These are phyloP conservation scores for Aspergillus sparsus DNA, from an alignment of 495 filamentous ascomycete genomes.

Conservation along the genomic window DNA sequence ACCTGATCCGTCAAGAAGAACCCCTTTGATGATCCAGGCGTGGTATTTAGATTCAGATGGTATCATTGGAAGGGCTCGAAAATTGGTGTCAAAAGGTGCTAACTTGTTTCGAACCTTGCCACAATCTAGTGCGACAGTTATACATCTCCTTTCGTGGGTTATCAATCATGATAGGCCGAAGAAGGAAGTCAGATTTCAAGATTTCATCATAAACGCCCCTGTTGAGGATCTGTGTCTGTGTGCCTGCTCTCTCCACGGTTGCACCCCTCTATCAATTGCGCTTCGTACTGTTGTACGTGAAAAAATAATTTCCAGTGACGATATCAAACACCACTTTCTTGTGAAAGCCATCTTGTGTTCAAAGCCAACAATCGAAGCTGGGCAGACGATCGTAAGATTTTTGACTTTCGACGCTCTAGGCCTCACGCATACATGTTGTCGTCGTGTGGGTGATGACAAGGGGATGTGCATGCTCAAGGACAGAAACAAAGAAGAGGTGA, in stretches of 20 bases:
- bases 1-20: neutral
- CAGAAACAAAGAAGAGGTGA: neutral
- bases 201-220: neutral
- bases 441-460: neutral
- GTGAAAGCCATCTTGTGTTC: neutral
- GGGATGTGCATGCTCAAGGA: neutral
- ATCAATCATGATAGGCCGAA: neutral
- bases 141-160: neutral
- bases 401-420: slow-evolving; percentile 9
- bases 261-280: slow-evolving; percentile 1
- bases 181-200: neutral
- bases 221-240: slow-evolving; percentile 4
- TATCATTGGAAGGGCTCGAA: neutral
- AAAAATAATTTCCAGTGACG: neutral
- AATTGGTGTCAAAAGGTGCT: slow-evolving; percentile 1
- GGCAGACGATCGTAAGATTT: neutral
- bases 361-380: neutral
- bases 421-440: slow-evolving; percentile 8
- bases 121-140: neutral
- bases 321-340: neutral
- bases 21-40: neutral
- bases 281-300: neutral
- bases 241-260: neutral
- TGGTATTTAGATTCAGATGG: neutral
- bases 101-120: neutral